Evolutionary conservation across 2,329 filamentous ascomycete species (phyloP), one percentile per base, ranked within the genome.

Genomic region (Pseudocercospora vitis): DNA sequence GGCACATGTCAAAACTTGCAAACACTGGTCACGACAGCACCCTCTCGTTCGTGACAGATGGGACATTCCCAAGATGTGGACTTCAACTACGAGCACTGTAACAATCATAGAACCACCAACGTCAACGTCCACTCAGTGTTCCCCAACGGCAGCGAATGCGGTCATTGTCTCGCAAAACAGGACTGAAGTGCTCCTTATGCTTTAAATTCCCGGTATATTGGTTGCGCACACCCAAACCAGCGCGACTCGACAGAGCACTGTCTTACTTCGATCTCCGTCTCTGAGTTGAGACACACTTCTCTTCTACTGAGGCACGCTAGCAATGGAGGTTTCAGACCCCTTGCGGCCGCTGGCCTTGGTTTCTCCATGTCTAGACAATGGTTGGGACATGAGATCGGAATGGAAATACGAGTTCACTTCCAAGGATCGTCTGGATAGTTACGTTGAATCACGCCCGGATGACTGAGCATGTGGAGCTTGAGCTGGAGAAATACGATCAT

Each of bases 401-500:
- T n/a, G n/a, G n/a, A n/a, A n/a, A n/a, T n/a, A n/a, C n/a, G n/a
- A n/a, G 7, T 33, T 52, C 11, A 39, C 35, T 12, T 21, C 40
- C 32, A 18, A 35, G 14, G 24, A 23, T 12, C n/a, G n/a, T n/a
- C n/a, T n/a, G n/a, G n/a, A n/a, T n/a, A n/a, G n/a, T n/a, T n/a
- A n/a, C n/a, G 28, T 24, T n/a, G 47, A 44, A 18, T 53, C 56
- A 7, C 19, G 37, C 12, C 53, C 56, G 2, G 32, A 52, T 26
- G 53, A 56, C 29, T 39, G 16, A 19, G 2, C 35, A 21, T 56
- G 53, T 19, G 52, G 48, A 33, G 24, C n/a, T 54, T 42, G 50
- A 56, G 50, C 21, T 59, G 53, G 50, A 47, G 56, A 39, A 54
- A 53, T 33, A 50, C 50, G n/a, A 53, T 54, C 11, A 52, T 54